A percentile compares a stretch with the other conserved stretches of the same genome.
Conservation (phyloP, 352 stramenopile genomes). For the Phytophthora constricta region DNA sequence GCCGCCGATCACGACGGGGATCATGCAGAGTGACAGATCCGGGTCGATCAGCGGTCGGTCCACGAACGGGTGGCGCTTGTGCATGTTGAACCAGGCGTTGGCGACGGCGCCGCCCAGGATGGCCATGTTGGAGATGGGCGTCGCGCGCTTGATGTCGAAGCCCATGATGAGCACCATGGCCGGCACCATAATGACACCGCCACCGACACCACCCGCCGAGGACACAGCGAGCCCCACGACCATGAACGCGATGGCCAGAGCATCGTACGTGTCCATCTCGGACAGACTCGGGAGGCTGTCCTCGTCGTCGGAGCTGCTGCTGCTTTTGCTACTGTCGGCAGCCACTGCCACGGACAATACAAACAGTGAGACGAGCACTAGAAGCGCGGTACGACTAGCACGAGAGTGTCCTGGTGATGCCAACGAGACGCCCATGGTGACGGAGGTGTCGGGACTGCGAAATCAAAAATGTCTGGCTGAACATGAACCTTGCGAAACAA, state of each 20-base stretch:
- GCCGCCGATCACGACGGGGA: slow-evolving; percentile 65
- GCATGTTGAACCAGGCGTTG: slow-evolving; percentile 70
- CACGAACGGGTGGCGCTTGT: slow-evolving; percentile 62
- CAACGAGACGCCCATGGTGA: not conserved
- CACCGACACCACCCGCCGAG: slow-evolving; percentile 55
- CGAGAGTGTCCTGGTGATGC: not conserved
- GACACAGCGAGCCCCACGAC: slow-evolving; percentile 50
- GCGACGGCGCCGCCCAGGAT: slow-evolving; percentile 70
- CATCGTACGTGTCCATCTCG: slow-evolving; percentile 49
- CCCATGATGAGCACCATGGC: slow-evolving; percentile 67
- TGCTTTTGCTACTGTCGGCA: slow-evolving; percentile 9
- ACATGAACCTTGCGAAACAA: too few species aligned
- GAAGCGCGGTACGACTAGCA: not conserved
- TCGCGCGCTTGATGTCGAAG: slow-evolving; percentile 75
- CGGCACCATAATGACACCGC: slow-evolving; percentile 61
- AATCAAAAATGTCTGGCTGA: not conserved
- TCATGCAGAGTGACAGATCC: slow-evolving; percentile 64
- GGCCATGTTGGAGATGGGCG: slow-evolving; percentile 64
- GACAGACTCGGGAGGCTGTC: slow-evolving; percentile 39
- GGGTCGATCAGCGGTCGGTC: slow-evolving; percentile 66
- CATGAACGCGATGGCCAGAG: slow-evolving; percentile 59
- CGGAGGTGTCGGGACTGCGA: too few species aligned
- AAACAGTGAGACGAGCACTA: slow-evolving; percentile 11
- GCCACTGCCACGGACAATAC: not conserved
- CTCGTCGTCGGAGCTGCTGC: slow-evolving; percentile 25